These are phyloP conservation scores for Acacia acuminata DNA, from an alignment of 306 rosid genomes.

Conservation along the genomic window DNA sequence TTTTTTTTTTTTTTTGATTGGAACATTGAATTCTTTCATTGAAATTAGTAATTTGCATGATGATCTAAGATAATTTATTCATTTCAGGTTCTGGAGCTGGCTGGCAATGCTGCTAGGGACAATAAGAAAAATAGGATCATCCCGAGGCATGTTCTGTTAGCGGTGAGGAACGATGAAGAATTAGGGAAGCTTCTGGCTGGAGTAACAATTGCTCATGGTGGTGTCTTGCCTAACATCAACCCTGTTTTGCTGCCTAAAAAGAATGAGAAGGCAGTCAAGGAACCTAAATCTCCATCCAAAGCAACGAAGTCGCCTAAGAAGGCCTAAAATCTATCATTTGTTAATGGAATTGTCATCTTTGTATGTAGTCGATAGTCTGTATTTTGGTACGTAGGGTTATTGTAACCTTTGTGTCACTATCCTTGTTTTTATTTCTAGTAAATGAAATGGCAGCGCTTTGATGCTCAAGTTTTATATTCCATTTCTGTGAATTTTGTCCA, in stretches of 20 bases:
- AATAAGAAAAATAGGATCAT: conserved; percentile 38
- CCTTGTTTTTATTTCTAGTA: background rate
- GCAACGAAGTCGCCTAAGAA: conserved; percentile 5
- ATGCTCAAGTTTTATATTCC: background rate
- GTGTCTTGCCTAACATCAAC: conserved; percentile 1
- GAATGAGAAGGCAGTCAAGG: background rate
- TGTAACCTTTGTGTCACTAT: background rate
- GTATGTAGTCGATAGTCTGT: background rate
- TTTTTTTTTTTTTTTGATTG: background rate
- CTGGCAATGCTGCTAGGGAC: conserved; percentile 62
- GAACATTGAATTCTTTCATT: background rate
- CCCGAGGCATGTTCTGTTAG: conserved; percentile 46
- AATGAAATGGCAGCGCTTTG: background rate
- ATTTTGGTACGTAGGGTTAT: background rate
- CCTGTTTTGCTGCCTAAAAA: conserved; percentile 3
- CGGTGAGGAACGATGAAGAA: conserved; percentile 58
- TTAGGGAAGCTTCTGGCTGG: conserved; percentile 53
- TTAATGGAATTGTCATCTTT: background rate
- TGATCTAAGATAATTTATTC: background rate
- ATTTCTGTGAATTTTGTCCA: background rate
- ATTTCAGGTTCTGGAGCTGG: conserved; percentile 51
- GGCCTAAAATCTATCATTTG: background rate
- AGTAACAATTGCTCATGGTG: conserved; percentile 39
- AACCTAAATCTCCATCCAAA: conserved; percentile 1
- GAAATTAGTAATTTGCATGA: background rate